Base-by-base conservation (phyloP, 495 filamentous ascomycete genomes). In the Parachaetomium inaequale region DNA sequence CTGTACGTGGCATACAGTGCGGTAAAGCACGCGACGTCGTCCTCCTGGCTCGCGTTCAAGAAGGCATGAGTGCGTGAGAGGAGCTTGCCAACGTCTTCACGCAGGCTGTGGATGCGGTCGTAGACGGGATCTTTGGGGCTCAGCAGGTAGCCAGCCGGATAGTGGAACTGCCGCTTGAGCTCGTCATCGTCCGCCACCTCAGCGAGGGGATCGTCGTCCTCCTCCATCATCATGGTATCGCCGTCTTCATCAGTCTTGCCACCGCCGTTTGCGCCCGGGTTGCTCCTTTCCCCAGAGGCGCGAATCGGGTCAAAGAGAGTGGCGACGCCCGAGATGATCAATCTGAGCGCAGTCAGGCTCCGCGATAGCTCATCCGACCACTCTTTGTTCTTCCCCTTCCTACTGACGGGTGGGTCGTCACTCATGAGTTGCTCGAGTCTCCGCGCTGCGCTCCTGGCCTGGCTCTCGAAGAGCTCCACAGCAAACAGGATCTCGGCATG, bases 361-460 rank as follows among this genome's bases (percentile, higher is more conserved):
- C 94, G 79, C 4, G 92, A 90, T 32, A 97, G 87, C 74, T 98
- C 95, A 74, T 99, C 94, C 0, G 93, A 96, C 94, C 94, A 99
- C 66, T 95, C 93, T 74, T 98, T 98, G 55, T 93, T 94, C 69
- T 89, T 95, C 46, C 94, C 94, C 66, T 95, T 92, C 46, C 93
- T 83, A 73, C 93, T 97, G 31, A 96, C 86, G n/a, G 82, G 87
- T 5, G 93, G 91, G 32, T 85, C 84, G 38, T 91, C 88, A 63
- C 88, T 84, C 58, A 90, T 95, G 36, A 99, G 80, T 34, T 87
- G 83, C 45, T 80, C 81, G 1, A 99, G 76, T 36, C 87, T 84
- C 57, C 73, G 59, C 32, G 75, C 72, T 3, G 82, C 81, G 6
- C 74, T 73, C 36, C 82, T 79, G 47, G 93, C 76, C 69, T 96